Evolutionary conservation across 1,284 basidiomycete species (phyloP).

Genomic region (Polyporus tsugae): DNA sequence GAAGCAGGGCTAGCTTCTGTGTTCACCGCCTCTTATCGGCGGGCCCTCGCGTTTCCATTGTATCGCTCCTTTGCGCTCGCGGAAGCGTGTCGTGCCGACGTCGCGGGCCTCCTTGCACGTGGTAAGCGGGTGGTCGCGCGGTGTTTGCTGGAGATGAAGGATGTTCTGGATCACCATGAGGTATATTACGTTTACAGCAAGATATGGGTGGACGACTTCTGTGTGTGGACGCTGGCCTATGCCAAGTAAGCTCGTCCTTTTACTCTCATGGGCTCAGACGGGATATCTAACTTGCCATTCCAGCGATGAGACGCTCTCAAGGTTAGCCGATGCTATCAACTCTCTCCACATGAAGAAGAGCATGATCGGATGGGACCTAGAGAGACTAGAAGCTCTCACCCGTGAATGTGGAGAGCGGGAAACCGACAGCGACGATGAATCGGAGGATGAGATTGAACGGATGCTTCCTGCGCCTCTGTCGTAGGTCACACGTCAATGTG

Average conservation of each 20-base stretch:
- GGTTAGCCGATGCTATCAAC: constrained; percentile 54
- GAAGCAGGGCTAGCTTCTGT: constrained; percentile 56
- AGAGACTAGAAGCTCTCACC: constrained; percentile 67
- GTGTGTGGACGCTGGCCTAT: constrained; percentile 72
- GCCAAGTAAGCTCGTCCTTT: constrained; percentile 56
- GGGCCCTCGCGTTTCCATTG: constrained; percentile 76
- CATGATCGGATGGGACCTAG: constrained; percentile 73
- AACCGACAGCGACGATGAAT: constrained; percentile 48
- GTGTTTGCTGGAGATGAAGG: constrained; percentile 72
- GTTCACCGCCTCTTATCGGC: constrained; percentile 71
- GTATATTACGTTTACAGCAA: constrained; percentile 86
- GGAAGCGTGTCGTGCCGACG: constrained; percentile 70
- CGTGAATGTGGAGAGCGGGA: constrained; percentile 41
- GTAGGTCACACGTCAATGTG: neutral
- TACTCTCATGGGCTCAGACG: neutral
- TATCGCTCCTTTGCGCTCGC: constrained; percentile 79
- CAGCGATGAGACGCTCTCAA: constrained; percentile 64
- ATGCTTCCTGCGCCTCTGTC: constrained; percentile 43
- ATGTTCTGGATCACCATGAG: constrained; percentile 78
- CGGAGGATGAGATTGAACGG: constrained; percentile 45
- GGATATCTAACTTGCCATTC: constrained; percentile 17
- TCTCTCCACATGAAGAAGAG: constrained; percentile 56
- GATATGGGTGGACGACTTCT: constrained; percentile 84
- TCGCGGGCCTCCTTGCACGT: constrained; percentile 60
- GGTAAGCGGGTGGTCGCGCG: constrained; percentile 70